phyloP scores from a whole-genome alignment of 2,329 filamentous ascomycete genomes.

The Pyricularia pennisetigena region DNA sequence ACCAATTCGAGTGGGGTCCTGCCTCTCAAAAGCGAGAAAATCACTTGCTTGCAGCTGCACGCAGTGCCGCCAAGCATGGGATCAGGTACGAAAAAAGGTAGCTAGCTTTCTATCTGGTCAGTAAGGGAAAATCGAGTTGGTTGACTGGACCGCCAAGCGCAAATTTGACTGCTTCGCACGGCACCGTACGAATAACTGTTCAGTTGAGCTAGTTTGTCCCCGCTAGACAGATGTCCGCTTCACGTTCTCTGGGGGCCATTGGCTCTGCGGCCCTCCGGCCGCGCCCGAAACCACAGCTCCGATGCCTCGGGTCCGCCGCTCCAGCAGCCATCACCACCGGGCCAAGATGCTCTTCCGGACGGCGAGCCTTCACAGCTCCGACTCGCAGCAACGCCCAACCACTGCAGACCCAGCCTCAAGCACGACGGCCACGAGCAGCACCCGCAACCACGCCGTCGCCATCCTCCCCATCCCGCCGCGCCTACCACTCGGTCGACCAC shows the following conservation, averaged over 20 bases:
- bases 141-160: background rate
- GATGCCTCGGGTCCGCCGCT: background rate
- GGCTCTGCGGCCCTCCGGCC: background rate
- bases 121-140: background rate
- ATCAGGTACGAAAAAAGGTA: background rate
- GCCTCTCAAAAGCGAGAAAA: background rate
- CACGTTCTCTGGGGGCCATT: background rate
- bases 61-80: background rate
- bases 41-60: no score
- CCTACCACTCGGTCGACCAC: constrained; percentile 70
- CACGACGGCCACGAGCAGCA: background rate
- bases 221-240: background rate
- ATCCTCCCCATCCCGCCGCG: constrained; percentile 13
- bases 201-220: background rate
- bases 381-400: background rate
- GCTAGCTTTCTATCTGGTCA: background rate
- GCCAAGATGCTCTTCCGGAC: background rate
- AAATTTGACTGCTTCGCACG: background rate
- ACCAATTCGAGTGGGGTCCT: background rate
- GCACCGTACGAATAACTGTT: background rate
- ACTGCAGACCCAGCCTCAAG: background rate
- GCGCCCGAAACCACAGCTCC: background rate
- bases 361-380: background rate
- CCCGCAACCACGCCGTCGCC: background rate
- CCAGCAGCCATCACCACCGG: background rate